Percentiles rank a stretch among this genome's conserved stretches.
Evolutionary conservation across 2,329 filamentous ascomycete genomes (phyloP).

Genomic region (Dactylonectria macrodidyma): DNA sequence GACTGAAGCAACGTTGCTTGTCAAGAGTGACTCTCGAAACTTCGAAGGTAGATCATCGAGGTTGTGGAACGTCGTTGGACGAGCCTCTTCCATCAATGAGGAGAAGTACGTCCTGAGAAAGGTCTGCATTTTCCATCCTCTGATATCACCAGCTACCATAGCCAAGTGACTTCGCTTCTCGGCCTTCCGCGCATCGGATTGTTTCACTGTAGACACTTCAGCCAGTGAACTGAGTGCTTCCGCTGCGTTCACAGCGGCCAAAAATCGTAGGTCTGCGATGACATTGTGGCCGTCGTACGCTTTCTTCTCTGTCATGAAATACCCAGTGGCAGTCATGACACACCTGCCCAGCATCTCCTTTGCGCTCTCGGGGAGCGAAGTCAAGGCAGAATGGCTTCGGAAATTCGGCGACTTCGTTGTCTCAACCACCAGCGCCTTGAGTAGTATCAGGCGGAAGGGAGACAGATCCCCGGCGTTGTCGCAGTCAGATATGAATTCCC

Average conservation of each 20-base stretch:
- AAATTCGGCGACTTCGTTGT: conserved; percentile 48
- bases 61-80: conserved; percentile 52
- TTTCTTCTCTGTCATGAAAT: conserved; percentile 51
- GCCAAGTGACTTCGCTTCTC: conserved; percentile 53
- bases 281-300: conserved; percentile 44
- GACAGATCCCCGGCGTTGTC: conserved; percentile 43
- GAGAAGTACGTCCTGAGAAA: conserved; percentile 59
- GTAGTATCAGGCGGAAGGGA: conserved; percentile 53
- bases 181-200: conserved; percentile 53
- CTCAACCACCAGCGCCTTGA: conserved; percentile 53
- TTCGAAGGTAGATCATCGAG: conserved; percentile 48
- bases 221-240: conserved; percentile 41
- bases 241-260: conserved; percentile 54
- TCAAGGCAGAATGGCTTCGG: conserved; percentile 44
- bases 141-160: conserved; percentile 54
- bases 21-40: conserved; percentile 51
- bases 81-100: conserved; percentile 49
- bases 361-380: conserved; percentile 43
- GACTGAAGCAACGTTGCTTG: conserved; percentile 51
- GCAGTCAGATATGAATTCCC: conserved; percentile 46
- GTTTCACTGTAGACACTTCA: conserved; percentile 44
- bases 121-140: conserved; percentile 63
- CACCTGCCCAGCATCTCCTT: conserved; percentile 48
- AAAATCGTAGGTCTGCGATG: conserved; percentile 46
- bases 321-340: conserved; percentile 45